Evolutionary conservation across 371 early-diverging fungal genomes (phyloP), one percentile per base, ranked within the genome.

Genomic region (Capniomyces stellatus): DNA sequence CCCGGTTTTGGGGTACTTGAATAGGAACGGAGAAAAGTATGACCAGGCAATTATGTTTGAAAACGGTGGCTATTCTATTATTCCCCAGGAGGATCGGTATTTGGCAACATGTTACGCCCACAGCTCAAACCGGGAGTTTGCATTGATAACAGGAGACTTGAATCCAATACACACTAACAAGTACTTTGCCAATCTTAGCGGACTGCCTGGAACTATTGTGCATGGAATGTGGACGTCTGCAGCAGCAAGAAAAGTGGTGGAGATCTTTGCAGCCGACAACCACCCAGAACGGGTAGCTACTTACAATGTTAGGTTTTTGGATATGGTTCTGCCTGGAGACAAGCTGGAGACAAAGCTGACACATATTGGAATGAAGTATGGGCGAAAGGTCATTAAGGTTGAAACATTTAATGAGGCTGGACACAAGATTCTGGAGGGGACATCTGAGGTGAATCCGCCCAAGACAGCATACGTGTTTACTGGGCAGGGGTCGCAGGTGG

Each of bases 211-310:
- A 50, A 89, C 93, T 30, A 93, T 95, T 55, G 89, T 90, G 19
- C 96, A 95, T 64, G 96, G 96, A 46, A 92, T 95, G 96, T 95
- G 94, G 94, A 93, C 93, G 30, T 76, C 78, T 51, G 91, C 91
- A 19, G 77, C 87, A 3, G 82, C 89, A 48, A 82, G 91, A 66
- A 85, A 85, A 73, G 84, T 87, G 64, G 87, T 92, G 44, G 91
- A 90, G 64, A 80, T 82, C 59, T 85, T 83, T 57, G 89, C 89
- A 54, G 91, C 91, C 48, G 86, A 86, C 64, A 87, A 87, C 69
- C 76, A 79, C 48, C 88, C 89, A 46, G 75, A 80, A 60, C 81
- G 89, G 51, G 89, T 92, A 39, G 77, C 78, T 46, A 77, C 74
- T 31, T 92, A 89, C 65, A 66, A 77, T 51, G 89, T 85, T 54